These are phyloP conservation scores for Ottelia alismoides DNA, from an alignment of 106 monocot species.

Conservation along the genomic window DNA sequence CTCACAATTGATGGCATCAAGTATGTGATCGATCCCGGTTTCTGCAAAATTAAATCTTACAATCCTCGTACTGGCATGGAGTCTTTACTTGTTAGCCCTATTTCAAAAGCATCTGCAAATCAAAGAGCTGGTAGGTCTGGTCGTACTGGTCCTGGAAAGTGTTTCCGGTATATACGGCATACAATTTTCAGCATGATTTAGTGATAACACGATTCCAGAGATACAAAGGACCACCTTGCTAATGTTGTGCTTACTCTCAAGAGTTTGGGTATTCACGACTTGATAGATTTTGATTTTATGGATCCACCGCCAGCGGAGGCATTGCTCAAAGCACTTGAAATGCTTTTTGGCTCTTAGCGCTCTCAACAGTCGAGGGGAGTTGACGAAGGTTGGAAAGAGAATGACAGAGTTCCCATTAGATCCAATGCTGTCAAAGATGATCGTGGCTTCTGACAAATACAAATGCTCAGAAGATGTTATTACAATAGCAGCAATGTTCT, in stretches of 20 bases:
- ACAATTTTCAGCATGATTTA: conserved; percentile 79
- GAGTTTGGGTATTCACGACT: conserved; percentile 74
- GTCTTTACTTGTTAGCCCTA: conserved; percentile 65
- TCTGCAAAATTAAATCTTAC: conserved; percentile 83
- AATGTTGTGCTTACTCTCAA: conserved; percentile 87
- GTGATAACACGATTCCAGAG: conserved; percentile 82
- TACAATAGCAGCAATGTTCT: conserved; percentile 72
- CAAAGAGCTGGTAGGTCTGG: conserved; percentile 96
- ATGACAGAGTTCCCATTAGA: conserved; percentile 96
- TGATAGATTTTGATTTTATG: conserved; percentile 95
- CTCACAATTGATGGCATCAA: conserved; percentile 91
- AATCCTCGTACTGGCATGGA: conserved; percentile 98
- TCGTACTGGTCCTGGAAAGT: conserved; percentile 92
- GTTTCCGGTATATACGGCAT: conserved; percentile 82
- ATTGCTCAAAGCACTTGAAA: conserved; percentile 70
- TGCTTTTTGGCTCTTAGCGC: conserved; percentile 83
- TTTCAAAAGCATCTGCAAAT: conserved; percentile 86
- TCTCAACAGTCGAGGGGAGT: conserved; percentile 66
- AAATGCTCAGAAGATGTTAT: conserved; percentile 82
- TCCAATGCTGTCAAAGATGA: conserved; percentile 98
- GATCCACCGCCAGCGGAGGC: conserved; percentile 93
- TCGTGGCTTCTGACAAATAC: conserved; percentile 84
- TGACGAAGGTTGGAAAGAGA: conserved; percentile 81
- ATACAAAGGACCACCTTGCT: conserved; percentile 86
- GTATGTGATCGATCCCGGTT: conserved; percentile 93